Evolutionary conservation across 2,329 filamentous ascomycete genomes (phyloP).

Genomic region (Byssoonygena ceratinophila): DNA sequence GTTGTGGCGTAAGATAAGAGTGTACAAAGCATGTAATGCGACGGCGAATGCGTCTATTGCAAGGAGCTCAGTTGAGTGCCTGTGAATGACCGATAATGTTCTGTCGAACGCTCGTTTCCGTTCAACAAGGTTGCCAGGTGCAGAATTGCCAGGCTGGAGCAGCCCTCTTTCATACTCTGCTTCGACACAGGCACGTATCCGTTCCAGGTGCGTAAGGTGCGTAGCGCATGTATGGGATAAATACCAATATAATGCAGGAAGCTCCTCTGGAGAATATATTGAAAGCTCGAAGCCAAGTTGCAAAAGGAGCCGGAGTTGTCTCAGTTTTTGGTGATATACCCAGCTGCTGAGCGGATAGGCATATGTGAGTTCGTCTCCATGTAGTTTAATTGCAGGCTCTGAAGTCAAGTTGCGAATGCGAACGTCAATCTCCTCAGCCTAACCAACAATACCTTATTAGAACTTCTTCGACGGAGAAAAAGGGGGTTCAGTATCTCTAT

Average conservation of each 20-base stretch:
- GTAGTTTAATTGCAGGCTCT: slow-evolving; percentile 49
- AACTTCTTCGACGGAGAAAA: neutral
- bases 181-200: slow-evolving; percentile 57
- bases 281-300: slow-evolving; percentile 91
- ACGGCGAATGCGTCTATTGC: slow-evolving; percentile 48
- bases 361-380: slow-evolving; percentile 48
- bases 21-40: slow-evolving; percentile 51
- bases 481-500: neutral
- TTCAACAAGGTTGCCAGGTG: slow-evolving; percentile 16
- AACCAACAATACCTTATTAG: neutral
- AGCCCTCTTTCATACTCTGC: slow-evolving; percentile 25
- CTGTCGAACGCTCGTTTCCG: slow-evolving; percentile 29
- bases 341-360: slow-evolving; percentile 73
- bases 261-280: slow-evolving; percentile 75
- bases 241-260: slow-evolving; percentile 85
- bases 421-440: slow-evolving; percentile 60
- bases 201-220: slow-evolving; percentile 57
- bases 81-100: slow-evolving; percentile 45
- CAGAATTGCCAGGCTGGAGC: slow-evolving; percentile 14
- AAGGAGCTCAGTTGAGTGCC: slow-evolving; percentile 54
- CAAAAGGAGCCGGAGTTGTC: slow-evolving; percentile 73
- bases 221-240: slow-evolving; percentile 62
- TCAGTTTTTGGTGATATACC: slow-evolving; percentile 84
- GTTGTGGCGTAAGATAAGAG: slow-evolving; percentile 49
- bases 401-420: slow-evolving; percentile 52